These are phyloP conservation scores for Trichosporon asahii DNA, from an alignment of 1,284 basidiomycete genomes.

Conservation along the genomic window DNA sequence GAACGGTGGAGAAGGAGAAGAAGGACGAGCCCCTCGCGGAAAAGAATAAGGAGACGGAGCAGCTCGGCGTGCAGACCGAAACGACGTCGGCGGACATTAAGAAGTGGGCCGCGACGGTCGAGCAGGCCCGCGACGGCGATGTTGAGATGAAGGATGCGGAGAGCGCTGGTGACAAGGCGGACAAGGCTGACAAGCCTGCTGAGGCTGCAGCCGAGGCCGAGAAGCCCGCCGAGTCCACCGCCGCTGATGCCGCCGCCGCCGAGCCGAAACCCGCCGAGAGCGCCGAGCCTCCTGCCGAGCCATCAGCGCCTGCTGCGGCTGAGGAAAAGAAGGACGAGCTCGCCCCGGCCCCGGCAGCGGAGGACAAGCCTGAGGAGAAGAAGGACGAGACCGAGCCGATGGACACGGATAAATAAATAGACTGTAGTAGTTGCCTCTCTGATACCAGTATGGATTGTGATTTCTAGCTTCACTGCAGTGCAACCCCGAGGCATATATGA, in stretches of 20 bases:
- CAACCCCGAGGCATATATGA: neutral
- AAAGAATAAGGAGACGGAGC: neutral
- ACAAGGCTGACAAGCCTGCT: neutral
- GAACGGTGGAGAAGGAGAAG: neutral
- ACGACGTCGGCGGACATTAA: conserved; percentile 20
- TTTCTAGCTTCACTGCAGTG: neutral
- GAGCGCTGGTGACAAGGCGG: neutral
- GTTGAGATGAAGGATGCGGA: neutral
- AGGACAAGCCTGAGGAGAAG: neutral
- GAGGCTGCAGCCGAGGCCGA: neutral
- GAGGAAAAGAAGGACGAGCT: neutral
- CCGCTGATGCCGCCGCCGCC: too few relatives aligned
- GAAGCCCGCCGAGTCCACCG: neutral
- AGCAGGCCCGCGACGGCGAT: conserved; percentile 9
- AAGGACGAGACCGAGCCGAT: neutral
- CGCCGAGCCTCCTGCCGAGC: neutral
- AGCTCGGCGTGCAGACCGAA: conserved; percentile 7
- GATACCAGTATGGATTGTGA: conserved; percentile 9
- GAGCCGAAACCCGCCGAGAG: neutral
- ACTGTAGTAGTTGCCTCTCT: neutral
- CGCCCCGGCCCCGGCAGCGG: neutral
- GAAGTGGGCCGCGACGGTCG: conserved; percentile 23
- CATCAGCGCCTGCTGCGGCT: neutral
- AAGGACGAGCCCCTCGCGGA: neutral
- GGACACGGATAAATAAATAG: conserved; percentile 7